Evolutionary conservation across 371 early-diverging fungal species (phyloP).

Genomic region (Batkoa obscura): DNA sequence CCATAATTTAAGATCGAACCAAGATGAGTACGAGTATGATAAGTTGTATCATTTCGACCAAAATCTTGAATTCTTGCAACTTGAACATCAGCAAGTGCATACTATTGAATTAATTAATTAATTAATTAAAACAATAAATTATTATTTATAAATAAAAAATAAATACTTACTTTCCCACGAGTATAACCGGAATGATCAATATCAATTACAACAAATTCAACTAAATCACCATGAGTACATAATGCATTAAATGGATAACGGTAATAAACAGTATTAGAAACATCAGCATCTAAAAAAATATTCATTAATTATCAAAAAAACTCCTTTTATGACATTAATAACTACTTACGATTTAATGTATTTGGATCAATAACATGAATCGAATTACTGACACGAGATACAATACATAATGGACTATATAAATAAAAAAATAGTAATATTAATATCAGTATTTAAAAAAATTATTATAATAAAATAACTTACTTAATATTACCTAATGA

Average conservation of each 20-base stretch:
- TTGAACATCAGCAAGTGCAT: constrained; percentile 55
- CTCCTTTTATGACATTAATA: no score
- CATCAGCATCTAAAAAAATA: constrained; percentile 28
- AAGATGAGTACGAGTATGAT: constrained; percentile 77
- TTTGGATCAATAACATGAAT: constrained; percentile 71
- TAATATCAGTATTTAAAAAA: not conserved
- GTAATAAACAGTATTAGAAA: constrained; percentile 62
- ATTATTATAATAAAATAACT: not conserved
- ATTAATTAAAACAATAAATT: not conserved
- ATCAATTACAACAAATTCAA: constrained; percentile 88
- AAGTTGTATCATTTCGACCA: constrained; percentile 64
- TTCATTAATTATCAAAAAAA: not conserved
- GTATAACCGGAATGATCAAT: constrained; percentile 63
- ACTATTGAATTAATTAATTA: no score
- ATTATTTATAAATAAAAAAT: not conserved
- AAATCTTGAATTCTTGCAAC: constrained; percentile 58
- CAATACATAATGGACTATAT: constrained; percentile 47
- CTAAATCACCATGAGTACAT: constrained; percentile 47
- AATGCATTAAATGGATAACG: constrained; percentile 59
- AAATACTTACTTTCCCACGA: constrained; percentile 29
- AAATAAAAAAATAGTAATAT: not conserved
- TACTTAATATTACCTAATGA: constrained; percentile 54
- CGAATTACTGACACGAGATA: constrained; percentile 68
- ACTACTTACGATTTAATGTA: constrained; percentile 28
- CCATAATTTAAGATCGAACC: constrained; percentile 80